phyloP scores from a whole-genome alignment of 169 alveolate species.

The Cryptosporidium tyzzeri region DNA sequence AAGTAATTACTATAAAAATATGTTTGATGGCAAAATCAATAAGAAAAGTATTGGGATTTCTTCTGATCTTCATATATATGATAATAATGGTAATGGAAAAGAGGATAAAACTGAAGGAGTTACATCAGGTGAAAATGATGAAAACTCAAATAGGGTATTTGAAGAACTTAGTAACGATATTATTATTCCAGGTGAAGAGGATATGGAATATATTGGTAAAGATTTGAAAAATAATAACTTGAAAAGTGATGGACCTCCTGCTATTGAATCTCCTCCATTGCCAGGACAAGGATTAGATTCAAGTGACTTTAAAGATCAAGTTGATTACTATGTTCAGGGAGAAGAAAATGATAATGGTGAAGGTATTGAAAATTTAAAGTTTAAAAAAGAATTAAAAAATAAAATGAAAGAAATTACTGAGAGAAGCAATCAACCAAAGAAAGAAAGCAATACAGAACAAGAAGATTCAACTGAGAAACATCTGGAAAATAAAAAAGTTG shows the following conservation, averaged over 20 bases:
- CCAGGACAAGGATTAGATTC: neutral
- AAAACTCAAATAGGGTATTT: conserved; percentile 17
- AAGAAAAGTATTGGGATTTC: conserved; percentile 5
- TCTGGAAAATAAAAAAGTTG: neutral
- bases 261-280: conserved; percentile 30
- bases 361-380: neutral
- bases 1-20: neutral
- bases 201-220: neutral
- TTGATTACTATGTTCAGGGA: conserved; percentile 1
- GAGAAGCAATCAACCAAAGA: neutral
- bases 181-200: conserved; percentile 6
- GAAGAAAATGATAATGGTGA: conserved; percentile 13
- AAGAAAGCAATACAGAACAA: neutral
- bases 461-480: neutral
- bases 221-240: neutral
- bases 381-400: conserved; percentile 27
- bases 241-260: neutral
- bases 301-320: neutral
- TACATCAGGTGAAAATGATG: neutral
- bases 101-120: neutral
- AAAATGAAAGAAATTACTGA: conserved; percentile 16
- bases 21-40: neutral
- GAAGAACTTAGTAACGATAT: conserved; percentile 48
- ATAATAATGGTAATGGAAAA: neutral
- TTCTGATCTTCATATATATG: conserved; percentile 1